Base-by-base conservation (phyloP, 2,329 filamentous ascomycete species). In the Fusarium sp. region DNA sequence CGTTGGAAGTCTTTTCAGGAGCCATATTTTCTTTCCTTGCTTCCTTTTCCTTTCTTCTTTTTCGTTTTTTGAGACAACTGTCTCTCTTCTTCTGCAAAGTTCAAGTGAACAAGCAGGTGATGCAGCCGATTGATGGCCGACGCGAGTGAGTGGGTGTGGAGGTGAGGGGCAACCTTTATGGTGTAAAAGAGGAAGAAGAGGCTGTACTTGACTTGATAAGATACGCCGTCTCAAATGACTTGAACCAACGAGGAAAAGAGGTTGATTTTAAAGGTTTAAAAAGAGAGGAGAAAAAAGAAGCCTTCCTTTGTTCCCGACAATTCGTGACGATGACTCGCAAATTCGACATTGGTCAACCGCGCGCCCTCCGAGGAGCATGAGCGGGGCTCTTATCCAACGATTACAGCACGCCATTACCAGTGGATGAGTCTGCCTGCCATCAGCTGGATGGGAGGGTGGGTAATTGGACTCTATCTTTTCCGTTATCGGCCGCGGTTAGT, bases 351-450 rank as follows among this genome's bases (percentile, higher is more conserved):
- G n/a, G 37, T 27, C 34, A 37, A 34, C 47, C 54, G 54, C 34
- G 27, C 62, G 54, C 72, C 67, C 71, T 74, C 38, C 52, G 42
- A 66, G 29, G 16, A 38, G 45, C 56, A 62, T 37, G 34, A 59
- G 72, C 54, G 72, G 72, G 72, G 72, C 65, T 37, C 37, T 35
- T 34, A 34, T 56, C 45, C 34, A 63, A 47, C 62, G 40, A 66
- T 74, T 59, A 47, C 66, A 69, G 73, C 72, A 75, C 72, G 73
- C 72, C 70, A 75, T 75, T 52, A 63, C 20, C 56, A 64, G 66
- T 70, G 65, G 59, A 45, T 24, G 29, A 42, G 40, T 56, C 52
- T 42, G n/a, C 31, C 24, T 42, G 22, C 31, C 31, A 37, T 40
- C 52, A 34, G 31, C 9, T 16, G 27, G 29, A 64, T 16, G 29